Base-by-base conservation (phyloP, 768 basidiomycete species). In the Hypsizygus marmoreus region DNA sequence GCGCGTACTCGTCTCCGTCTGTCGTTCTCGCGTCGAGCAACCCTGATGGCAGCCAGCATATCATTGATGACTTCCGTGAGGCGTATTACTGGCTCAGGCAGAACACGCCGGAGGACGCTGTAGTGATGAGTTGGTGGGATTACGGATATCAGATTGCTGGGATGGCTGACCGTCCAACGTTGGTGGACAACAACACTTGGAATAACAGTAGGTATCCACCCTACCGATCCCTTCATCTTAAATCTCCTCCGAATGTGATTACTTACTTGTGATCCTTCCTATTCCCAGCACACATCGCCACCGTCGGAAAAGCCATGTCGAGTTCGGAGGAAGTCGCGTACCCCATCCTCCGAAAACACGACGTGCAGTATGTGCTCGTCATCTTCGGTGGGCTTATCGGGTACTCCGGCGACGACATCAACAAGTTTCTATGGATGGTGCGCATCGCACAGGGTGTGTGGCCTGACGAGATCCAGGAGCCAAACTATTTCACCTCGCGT, bases 81-180 rank as follows among this genome's bases (percentile, higher is more conserved):
- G 97, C 97, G 10, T 98, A 99, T 66, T 97, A 98, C 62, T 99
- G 97, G 97, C 67, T 99, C 37, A 78, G 97, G 41, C 88, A 95
- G 70, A 99, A 98, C 70, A 99, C 97, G 2, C 78, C 87, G 4
- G 75, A 93, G 65, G 86, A 91, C 49, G 84, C 93, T 4, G 95
- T 98, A 24, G 86, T 98, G 19, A 95, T 95, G 93, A 91, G 88
- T 50, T 99, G 97, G 97, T 98, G 97, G 97, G 97, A 98, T 71
- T 99, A 98, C 56, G 97, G 95, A 22, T 98, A 99, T 64, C 95
- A 98, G 68, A 97, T 98, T 60, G 97, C 97, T 30, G 97, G 97
- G 30, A 97, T 98, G 91, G 95, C 97, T 17, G 94, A 98, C 70
- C 75, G 95, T 34, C 86, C 93, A 11, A 98, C 95, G 1, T 70